Evolutionary conservation across 2,329 filamentous ascomycete species (phyloP).

Genomic region (Ophiostoma novo-ulmi): DNA sequence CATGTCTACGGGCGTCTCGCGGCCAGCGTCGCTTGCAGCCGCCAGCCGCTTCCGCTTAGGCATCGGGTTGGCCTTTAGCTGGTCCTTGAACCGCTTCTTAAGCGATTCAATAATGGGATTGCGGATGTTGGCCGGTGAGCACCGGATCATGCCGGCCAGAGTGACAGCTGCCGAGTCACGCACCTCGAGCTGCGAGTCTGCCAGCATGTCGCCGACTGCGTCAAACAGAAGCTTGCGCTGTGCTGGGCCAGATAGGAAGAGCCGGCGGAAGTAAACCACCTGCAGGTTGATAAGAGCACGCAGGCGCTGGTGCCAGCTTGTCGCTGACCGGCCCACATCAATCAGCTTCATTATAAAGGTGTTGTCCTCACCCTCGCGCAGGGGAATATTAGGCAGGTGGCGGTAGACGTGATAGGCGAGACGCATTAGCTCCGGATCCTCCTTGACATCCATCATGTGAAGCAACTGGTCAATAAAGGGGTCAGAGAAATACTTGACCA

Average conservation of each 20-base stretch:
- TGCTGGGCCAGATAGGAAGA: conserved; percentile 73
- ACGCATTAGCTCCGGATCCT: conserved; percentile 91
- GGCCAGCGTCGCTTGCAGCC: conserved; percentile 15
- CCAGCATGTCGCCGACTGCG: conserved; percentile 92
- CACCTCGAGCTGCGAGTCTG: conserved; percentile 87
- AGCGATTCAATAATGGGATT: conserved; percentile 70
- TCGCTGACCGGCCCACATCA: conserved; percentile 74
- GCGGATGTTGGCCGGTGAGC: conserved; percentile 76
- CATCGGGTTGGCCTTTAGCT: conserved; percentile 78
- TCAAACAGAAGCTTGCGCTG: conserved; percentile 80
- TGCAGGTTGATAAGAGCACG: conserved; percentile 97
- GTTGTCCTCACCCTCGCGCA: conserved; percentile 77
- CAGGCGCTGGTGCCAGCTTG: conserved; percentile 92
- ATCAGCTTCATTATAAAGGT: conserved; percentile 82
- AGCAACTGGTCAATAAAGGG: conserved; percentile 87
- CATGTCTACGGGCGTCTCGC: conserved; percentile 48
- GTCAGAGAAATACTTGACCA: conserved; percentile 85
- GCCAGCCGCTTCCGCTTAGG: conserved; percentile 57
- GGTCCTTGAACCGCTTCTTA: conserved; percentile 70
- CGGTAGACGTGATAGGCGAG: conserved; percentile 96
- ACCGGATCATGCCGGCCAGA: conserved; percentile 94
- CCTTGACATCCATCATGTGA: conserved; percentile 99
- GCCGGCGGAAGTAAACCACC: conserved; percentile 92
- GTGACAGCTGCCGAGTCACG: conserved; percentile 89
- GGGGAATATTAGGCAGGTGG: conserved; percentile 90